A percentile compares a stretch with the other conserved stretches of the same genome.
Conservation (phyloP, 306 rosid species). For the Clitoria ternatea region DNA sequence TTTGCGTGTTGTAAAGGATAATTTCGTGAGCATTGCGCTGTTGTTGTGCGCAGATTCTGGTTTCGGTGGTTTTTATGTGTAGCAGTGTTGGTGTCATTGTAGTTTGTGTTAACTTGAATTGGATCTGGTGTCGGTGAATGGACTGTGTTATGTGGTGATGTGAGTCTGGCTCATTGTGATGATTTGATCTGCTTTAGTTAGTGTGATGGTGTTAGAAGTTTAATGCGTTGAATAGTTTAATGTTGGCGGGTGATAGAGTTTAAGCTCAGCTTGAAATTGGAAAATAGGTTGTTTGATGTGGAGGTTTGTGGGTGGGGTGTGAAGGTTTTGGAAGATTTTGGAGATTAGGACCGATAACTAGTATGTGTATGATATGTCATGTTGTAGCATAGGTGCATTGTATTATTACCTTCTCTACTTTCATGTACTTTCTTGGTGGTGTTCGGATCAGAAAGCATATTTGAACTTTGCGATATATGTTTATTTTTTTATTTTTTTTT, state of each 20-base stretch:
- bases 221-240: neutral
- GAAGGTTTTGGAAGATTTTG: neutral
- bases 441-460: neutral
- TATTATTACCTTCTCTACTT: neutral
- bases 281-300: slow-evolving; percentile 6
- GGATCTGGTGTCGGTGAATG: slow-evolving; percentile 18
- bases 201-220: neutral
- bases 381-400: neutral
- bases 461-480: neutral
- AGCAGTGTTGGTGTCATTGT: neutral
- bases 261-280: slow-evolving; percentile 2
- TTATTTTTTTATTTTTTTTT: too few species aligned
- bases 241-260: neutral
- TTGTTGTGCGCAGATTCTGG: neutral
- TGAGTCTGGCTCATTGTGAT: neutral
- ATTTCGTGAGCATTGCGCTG: neutral
- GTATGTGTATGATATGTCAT: neutral
- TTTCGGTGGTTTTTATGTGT: neutral
- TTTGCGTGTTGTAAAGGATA: neutral
- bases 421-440: neutral
- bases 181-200: slow-evolving; percentile 2
- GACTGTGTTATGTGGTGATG: neutral
- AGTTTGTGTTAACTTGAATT: neutral
- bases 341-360: neutral
- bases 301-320: neutral